These are phyloP conservation scores for Trichosporon faecale DNA, from an alignment of 1,284 basidiomycete species.

Conservation along the genomic window DNA sequence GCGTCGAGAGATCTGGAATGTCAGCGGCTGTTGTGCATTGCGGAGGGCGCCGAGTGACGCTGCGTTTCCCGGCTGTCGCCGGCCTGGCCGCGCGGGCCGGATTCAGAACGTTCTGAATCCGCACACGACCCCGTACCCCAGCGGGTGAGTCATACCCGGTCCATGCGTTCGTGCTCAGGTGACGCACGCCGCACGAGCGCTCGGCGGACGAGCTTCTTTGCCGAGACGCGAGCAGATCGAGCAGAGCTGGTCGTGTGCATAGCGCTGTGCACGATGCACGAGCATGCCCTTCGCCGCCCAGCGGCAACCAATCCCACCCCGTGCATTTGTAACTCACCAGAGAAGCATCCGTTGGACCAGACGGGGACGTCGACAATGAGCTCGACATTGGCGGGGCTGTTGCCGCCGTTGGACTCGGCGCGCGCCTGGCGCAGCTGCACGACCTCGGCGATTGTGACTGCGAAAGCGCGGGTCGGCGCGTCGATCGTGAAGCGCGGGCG, in stretches of 20 bases:
- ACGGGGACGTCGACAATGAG: slow-evolving; percentile 51
- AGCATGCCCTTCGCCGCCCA: not conserved
- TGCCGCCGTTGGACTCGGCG: slow-evolving; percentile 17
- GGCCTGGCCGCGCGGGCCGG: too few species aligned
- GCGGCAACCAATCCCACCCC: not conserved
- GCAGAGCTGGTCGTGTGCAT: not conserved
- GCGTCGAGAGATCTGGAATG: slow-evolving; percentile 46
- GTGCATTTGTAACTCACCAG: slow-evolving; percentile 36
- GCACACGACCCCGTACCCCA: not conserved
- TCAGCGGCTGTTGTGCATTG: not conserved
- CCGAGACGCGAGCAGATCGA: too few species aligned
- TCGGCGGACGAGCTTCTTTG: not conserved
- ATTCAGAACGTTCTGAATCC: not conserved
- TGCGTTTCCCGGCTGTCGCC: not conserved
- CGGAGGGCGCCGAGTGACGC: not conserved
- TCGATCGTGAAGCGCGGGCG: slow-evolving; percentile 20
- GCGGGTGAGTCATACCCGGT: not conserved
- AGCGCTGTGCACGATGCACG: not conserved
- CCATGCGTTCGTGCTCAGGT: not conserved
- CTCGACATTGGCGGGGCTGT: slow-evolving; percentile 39
- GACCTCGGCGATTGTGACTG: slow-evolving; percentile 11
- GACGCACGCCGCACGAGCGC: slow-evolving; percentile 5
- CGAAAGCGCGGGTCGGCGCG: slow-evolving; percentile 17
- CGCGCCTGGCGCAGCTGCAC: slow-evolving; percentile 16
- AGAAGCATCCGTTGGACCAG: slow-evolving; percentile 50